phyloP scores from a whole-genome alignment of 1,284 basidiomycete genomes.

The Lignosus rhinocerotis region DNA sequence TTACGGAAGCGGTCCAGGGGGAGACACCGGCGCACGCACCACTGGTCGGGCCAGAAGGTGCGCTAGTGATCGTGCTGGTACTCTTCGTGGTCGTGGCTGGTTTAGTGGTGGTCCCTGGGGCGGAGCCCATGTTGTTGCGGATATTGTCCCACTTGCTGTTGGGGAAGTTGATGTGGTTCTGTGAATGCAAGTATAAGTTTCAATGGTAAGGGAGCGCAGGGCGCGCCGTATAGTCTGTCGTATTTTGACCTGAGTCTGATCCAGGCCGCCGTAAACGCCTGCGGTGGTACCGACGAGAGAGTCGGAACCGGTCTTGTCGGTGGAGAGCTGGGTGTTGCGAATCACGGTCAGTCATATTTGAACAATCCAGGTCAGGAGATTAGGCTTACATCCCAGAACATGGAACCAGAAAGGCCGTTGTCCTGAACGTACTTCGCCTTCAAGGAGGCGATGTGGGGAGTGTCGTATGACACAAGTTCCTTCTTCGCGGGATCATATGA shows the following conservation, averaged over 20 bases:
- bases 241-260: constrained; percentile 46
- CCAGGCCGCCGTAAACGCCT: constrained; percentile 50
- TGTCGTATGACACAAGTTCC: constrained; percentile 82
- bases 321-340: constrained; percentile 48
- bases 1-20: constrained; percentile 48
- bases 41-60: constrained; percentile 48
- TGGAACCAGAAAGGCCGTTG: constrained; percentile 69
- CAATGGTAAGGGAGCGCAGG: background rate
- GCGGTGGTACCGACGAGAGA: constrained; percentile 58
- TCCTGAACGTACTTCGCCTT: constrained; percentile 78
- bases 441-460: constrained; percentile 64
- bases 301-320: constrained; percentile 56
- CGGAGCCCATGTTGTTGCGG: constrained; percentile 56
- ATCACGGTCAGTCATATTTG: constrained; percentile 11
- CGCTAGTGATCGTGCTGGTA: constrained; percentile 33
- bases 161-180: constrained; percentile 73
- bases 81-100: constrained; percentile 7
- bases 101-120: constrained; percentile 17
- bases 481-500: constrained; percentile 68
- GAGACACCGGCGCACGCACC: constrained; percentile 37
- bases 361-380: no score
- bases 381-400: constrained; percentile 76
- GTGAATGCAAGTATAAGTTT: background rate
- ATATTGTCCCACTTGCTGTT: constrained; percentile 72
- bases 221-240: no score